Percentiles rank a stretch among this genome's conserved stretches.
phyloP scores from a whole-genome alignment of 1,284 basidiomycete species.

The Meripilus lineatus region DNA sequence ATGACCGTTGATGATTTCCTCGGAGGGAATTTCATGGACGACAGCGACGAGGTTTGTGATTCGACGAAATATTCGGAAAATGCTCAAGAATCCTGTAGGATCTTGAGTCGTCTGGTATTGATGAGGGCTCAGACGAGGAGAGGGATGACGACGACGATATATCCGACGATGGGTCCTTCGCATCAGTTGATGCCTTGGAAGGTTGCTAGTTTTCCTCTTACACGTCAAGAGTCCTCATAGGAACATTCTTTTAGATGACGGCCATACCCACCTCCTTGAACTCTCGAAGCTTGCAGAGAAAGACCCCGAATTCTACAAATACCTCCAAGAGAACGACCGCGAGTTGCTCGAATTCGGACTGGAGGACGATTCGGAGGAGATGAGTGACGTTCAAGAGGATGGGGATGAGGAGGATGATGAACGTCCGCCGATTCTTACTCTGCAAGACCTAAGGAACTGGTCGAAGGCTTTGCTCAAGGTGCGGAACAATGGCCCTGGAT shows the following conservation, averaged over 20 bases:
- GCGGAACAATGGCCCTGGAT: conserved; percentile 18
- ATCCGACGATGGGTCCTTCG: conserved; percentile 69
- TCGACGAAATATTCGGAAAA: not conserved
- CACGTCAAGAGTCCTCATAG: conserved; percentile 2
- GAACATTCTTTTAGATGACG: conserved; percentile 48
- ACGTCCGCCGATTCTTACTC: conserved; percentile 62
- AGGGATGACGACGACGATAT: conserved; percentile 31
- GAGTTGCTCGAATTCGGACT: conserved; percentile 81
- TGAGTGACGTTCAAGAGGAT: conserved; percentile 32
- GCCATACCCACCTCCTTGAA: conserved; percentile 69
- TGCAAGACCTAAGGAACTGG: conserved; percentile 76
- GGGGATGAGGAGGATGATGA: conserved; percentile 41
- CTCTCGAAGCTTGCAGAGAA: conserved; percentile 91
- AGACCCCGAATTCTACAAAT: conserved; percentile 98
- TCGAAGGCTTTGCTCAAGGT: conserved; percentile 90
- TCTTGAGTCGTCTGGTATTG: not conserved
- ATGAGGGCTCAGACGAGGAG: conserved; percentile 14
- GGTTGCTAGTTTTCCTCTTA: conserved; percentile 33
- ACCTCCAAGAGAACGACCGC: conserved; percentile 92
- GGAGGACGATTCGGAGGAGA: conserved; percentile 21
- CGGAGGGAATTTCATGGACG: conserved; percentile 70
- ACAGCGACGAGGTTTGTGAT: conserved; percentile 41
- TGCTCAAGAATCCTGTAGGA: not conserved
- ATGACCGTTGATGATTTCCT: conserved; percentile 83
- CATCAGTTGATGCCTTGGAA: conserved; percentile 71